Evolutionary conservation across 805 yeast species (phyloP), one percentile per base, ranked within the genome.

Genomic region (Wickerhamiella sorbophila): DNA sequence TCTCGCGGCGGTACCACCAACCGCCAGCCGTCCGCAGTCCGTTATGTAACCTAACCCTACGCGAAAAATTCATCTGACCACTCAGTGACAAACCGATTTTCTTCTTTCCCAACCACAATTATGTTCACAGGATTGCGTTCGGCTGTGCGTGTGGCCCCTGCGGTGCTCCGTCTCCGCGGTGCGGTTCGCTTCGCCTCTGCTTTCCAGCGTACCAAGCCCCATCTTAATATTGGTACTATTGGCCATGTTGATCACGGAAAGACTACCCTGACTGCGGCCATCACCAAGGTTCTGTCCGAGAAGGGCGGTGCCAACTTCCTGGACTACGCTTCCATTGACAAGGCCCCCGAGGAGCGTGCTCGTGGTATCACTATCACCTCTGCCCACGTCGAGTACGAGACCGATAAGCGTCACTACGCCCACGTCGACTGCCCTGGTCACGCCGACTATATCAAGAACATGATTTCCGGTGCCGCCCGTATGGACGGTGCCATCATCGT

Each of bases 401-500:
- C 97, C 49, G 85, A 69, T 24, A 83, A 80, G 63, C 81, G 96
- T 69, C 97, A 88, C 66, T 87, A 87, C 61, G 88, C 97, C 55
- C 96, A 87, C 65, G 95, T 87, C 54, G 97, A 87, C 73, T 85
- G 95, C 66, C 96, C 96, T 43, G 97, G 97, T 60, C 97, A 88
- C 75, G 91, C 94, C 52, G 97, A 88, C 74, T 88, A 87, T 69
- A 88, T 88, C 69, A 88, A 88, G 73, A 88, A 88, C 69, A 88
- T 88, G 97, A 88, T 88, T 65, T 85, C 95, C 53, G 97, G 97
- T 79, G 96, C 97, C 58, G 95, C 97, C 57, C 95, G 88, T 66
- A 87, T 87, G 96, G 97, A 88, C 66, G 96, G 97, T 73, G 97
- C 96, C 53, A 87, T 88, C 57, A 88, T 88, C 69, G 97, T 88